Evolutionary conservation across 148 eudicot genomes (phyloP).

Genomic region (Cornus suecica): DNA sequence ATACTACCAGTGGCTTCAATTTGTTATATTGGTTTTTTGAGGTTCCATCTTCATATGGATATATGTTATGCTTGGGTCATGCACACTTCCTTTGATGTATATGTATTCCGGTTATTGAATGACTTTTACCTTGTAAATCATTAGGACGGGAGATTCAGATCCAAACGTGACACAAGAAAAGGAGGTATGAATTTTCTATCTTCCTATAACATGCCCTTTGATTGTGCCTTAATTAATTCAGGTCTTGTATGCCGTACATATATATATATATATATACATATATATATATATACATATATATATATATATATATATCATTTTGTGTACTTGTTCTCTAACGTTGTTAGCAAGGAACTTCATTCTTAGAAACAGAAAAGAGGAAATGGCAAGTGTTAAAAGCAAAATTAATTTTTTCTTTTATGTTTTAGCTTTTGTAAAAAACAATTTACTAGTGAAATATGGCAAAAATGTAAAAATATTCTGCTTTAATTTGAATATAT

Average conservation of each 20-base stretch:
- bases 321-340: background rate
- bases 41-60: background rate
- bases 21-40: background rate
- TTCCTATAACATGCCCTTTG: background rate
- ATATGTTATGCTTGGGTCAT: background rate
- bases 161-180: slow-evolving; percentile 94
- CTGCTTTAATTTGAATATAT: background rate
- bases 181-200: slow-evolving; percentile 65
- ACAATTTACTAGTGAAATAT: no score
- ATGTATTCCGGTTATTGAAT: slow-evolving; percentile 14
- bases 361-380: background rate
- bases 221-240: slow-evolving; percentile 1
- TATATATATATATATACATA: no score
- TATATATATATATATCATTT: background rate
- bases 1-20: background rate
- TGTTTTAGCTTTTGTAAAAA: background rate
- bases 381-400: no score
- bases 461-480: background rate
- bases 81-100: background rate
- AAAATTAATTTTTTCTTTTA: no score
- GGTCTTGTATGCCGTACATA: background rate
- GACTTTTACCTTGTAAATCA: slow-evolving; percentile 48
- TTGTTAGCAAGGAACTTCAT: background rate
- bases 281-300: no score
- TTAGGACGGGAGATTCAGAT: slow-evolving; percentile 96